phyloP scores from a whole-genome alignment of 805 yeast genomes.

The Zygosaccharomyces rouxii region DNA sequence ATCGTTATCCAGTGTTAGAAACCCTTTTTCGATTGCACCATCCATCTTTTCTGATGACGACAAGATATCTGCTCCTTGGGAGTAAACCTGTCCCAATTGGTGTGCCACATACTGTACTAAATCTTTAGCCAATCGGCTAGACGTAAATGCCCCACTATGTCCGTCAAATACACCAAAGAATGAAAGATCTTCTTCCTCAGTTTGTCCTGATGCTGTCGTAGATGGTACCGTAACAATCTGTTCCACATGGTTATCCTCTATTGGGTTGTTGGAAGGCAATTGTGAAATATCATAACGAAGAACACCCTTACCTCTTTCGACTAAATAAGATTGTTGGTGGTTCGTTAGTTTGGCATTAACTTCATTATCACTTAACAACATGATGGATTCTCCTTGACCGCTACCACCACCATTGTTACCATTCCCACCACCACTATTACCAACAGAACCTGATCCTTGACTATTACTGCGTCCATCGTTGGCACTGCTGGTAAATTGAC shows the following conservation, averaged over 20 bases:
- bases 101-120: slow-evolving; percentile 71
- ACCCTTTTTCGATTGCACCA: slow-evolving; percentile 75
- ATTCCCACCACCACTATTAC: not conserved
- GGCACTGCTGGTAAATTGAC: slow-evolving; percentile 18
- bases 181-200: slow-evolving; percentile 65
- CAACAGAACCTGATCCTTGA: not conserved
- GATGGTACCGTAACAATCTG: slow-evolving; percentile 69
- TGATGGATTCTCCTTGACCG: slow-evolving; percentile 32
- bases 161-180: slow-evolving; percentile 97
- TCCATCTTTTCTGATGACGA: slow-evolving; percentile 71
- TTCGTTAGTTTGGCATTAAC: slow-evolving; percentile 65
- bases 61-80: slow-evolving; percentile 18
- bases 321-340: slow-evolving; percentile 72
- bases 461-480: not conserved
- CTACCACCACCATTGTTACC: not conserved
- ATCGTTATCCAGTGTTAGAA: slow-evolving; percentile 77
- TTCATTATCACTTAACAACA: slow-evolving; percentile 60
- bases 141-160: slow-evolving; percentile 94
- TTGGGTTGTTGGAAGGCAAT: slow-evolving; percentile 85
- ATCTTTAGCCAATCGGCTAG: slow-evolving; percentile 76
- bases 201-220: slow-evolving; percentile 30
- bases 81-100: slow-evolving; percentile 63
- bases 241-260: slow-evolving; percentile 91
- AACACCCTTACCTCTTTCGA: slow-evolving; percentile 84
- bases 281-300: slow-evolving; percentile 85